phyloP scores from a whole-genome alignment of 352 stramenopile genomes.

The Globisporangium canariense region DNA sequence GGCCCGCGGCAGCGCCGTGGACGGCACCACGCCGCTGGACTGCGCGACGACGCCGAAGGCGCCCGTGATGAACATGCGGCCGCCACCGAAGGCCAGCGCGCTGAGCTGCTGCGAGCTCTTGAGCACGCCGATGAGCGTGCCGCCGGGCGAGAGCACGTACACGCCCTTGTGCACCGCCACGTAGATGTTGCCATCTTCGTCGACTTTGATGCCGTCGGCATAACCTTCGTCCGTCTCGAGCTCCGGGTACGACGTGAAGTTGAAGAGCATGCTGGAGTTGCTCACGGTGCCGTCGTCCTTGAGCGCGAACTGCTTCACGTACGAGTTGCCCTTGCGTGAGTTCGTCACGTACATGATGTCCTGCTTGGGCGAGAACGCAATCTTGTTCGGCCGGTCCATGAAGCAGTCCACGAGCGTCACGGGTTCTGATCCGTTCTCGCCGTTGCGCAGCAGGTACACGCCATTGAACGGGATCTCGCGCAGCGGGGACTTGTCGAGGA shows the following conservation, averaged over 20 bases:
- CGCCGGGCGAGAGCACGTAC: constrained; percentile 60
- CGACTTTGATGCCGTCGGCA: constrained; percentile 72
- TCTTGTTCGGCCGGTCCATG: constrained; percentile 83
- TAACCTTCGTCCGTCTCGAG: constrained; percentile 56
- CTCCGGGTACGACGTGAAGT: constrained; percentile 68
- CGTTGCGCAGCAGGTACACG: constrained; percentile 65
- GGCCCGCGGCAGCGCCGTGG: constrained; percentile 25
- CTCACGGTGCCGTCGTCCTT: constrained; percentile 43
- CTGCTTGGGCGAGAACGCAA: constrained; percentile 68
- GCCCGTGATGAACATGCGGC: constrained; percentile 73
- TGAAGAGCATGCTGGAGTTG: constrained; percentile 67
- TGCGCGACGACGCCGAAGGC: constrained; percentile 68
- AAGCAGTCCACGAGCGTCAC: constrained; percentile 65
- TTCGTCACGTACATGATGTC: constrained; percentile 82
- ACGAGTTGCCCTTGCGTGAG: constrained; percentile 72
- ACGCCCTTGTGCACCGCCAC: constrained; percentile 72
- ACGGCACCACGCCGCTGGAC: constrained; percentile 34
- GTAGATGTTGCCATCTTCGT: constrained; percentile 72
- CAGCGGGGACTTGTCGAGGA: constrained; percentile 59
- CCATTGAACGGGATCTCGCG: constrained; percentile 79
- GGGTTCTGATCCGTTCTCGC: constrained; percentile 26
- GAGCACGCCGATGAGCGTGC: constrained; percentile 51
- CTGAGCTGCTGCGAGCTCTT: constrained; percentile 53
- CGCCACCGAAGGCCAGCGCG: constrained; percentile 60
- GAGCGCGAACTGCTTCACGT: constrained; percentile 71